Evolutionary conservation across 345 rosid genomes (phyloP), one percentile per base, ranked within the genome.

Genomic region (Moringa oleifera): DNA sequence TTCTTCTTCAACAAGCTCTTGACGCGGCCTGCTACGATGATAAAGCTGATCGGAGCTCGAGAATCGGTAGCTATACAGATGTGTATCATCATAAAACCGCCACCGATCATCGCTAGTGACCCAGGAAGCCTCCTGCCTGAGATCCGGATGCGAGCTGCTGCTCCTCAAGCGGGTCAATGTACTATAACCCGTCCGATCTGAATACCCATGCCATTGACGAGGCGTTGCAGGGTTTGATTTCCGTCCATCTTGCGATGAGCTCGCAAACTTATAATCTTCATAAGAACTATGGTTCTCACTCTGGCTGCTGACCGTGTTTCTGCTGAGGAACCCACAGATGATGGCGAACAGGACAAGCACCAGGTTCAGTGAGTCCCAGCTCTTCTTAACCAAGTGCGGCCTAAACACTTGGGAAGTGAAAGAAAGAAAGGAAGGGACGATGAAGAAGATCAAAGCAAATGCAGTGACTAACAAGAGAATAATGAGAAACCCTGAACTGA

Each of bases 81-180:
- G 75, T 7, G 89, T 87, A 71, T 92, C 98, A 57, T 92, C 98
- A 60, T 81, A 73, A 59, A 80, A 92, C 58, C 85, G 67, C 93
- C 92, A 79, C 59, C 73, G 82, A 62, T 85, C 78, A 58, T 76
- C 85, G 36, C 70, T 69, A 15, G 20, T 53, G 20, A 49, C 25
- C 78, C 80, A 72, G 19, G 70, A 55, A 4, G 81, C 66, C 51
- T 81, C 84, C 36, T 57, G 70, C 23, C 89, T 74, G 59, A 92
- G 96, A 87, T 92, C 96, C 55, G 96, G 96, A 67, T 92, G 58
- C 7, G 98, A 92, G 51, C 78, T 82, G 75, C 81, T 75, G 64
- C 89, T 89, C 53, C 91, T 80, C 67, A 87, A 51, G 66, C 91
- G 67, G 25, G 23, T 69, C 22, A 79, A 61, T 17, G 74, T 62